Evolutionary conservation across 148 eudicot species (phyloP).

Genomic region (Chenopodium berlandieri): DNA sequence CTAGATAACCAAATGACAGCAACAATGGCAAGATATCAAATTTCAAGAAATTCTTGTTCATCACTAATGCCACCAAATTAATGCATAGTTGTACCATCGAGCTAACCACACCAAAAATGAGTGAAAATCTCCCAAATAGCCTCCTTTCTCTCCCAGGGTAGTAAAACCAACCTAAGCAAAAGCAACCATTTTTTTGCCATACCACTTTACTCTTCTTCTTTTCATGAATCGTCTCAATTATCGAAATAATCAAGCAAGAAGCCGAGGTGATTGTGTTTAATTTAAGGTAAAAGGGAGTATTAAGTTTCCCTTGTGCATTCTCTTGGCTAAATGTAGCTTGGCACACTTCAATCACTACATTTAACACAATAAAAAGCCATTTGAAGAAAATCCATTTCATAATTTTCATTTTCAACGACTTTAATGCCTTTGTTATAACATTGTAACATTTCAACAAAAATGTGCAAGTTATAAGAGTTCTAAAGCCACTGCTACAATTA

Average conservation of each 20-base stretch:
- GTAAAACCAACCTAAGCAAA: constrained; percentile 20
- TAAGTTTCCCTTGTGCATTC: constrained; percentile 8
- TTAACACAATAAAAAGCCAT: constrained; percentile 14
- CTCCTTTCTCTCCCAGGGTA: constrained; percentile 17
- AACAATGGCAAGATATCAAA: constrained; percentile 19
- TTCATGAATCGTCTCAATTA: constrained; percentile 15
- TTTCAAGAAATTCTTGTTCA: neutral
- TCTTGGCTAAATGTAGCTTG: constrained; percentile 16
- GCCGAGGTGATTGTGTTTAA: constrained; percentile 2
- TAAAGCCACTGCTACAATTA: neutral
- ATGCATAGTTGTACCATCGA: constrained; percentile 11
- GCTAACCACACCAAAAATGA: constrained; percentile 16
- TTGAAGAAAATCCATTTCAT: constrained; percentile 9
- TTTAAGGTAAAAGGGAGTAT: neutral
- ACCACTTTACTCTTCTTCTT: constrained; percentile 8
- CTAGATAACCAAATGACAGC: constrained; percentile 15
- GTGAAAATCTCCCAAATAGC: constrained; percentile 6
- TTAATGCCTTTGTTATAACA: neutral
- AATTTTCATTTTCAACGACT: neutral
- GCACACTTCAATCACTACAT: constrained; percentile 18
- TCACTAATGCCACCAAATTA: neutral
- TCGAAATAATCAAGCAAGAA: constrained; percentile 12
- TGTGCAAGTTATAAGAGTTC: neutral
- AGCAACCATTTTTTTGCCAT: constrained; percentile 24
- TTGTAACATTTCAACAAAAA: neutral